phyloP scores from a whole-genome alignment of 768 basidiomycete species.

The Cystofilobasidium ferigula region DNA sequence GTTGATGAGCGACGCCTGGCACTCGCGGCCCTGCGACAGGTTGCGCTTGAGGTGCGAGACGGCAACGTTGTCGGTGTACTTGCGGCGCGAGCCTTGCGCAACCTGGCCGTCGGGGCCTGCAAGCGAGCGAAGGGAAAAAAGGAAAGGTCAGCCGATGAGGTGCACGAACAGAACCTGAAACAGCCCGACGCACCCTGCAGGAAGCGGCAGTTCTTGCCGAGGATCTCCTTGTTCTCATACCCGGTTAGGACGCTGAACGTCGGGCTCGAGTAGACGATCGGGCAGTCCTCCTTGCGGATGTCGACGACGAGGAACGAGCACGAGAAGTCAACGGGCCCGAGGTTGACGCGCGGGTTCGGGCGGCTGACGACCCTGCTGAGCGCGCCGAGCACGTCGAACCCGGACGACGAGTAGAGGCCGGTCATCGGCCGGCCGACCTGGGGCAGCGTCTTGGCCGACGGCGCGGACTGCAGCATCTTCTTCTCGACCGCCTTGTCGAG shows the following conservation, averaged over 20 bases:
- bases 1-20: constrained; percentile 76
- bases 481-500: neutral
- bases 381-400: constrained; percentile 78
- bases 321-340: constrained; percentile 85
- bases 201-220: constrained; percentile 70
- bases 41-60: constrained; percentile 57
- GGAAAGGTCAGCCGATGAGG: too few relatives aligned
- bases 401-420: constrained; percentile 72
- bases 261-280: constrained; percentile 84
- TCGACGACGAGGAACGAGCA: constrained; percentile 77
- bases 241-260: constrained; percentile 54
- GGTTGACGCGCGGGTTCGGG: constrained; percentile 57
- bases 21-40: constrained; percentile 66
- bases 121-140: too few relatives aligned
- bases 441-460: constrained; percentile 7
- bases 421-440: constrained; percentile 20
- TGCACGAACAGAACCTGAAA: neutral
- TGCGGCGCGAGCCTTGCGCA: constrained; percentile 42
- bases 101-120: constrained; percentile 55
- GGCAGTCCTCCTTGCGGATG: constrained; percentile 62
- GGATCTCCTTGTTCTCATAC: constrained; percentile 49
- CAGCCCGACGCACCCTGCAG: constrained; percentile 29
- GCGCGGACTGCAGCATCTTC: neutral
- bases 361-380: constrained; percentile 65
- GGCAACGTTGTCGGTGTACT: constrained; percentile 53